Base-by-base conservation (phyloP, 768 basidiomycete species). In the Russula vinacea region DNA sequence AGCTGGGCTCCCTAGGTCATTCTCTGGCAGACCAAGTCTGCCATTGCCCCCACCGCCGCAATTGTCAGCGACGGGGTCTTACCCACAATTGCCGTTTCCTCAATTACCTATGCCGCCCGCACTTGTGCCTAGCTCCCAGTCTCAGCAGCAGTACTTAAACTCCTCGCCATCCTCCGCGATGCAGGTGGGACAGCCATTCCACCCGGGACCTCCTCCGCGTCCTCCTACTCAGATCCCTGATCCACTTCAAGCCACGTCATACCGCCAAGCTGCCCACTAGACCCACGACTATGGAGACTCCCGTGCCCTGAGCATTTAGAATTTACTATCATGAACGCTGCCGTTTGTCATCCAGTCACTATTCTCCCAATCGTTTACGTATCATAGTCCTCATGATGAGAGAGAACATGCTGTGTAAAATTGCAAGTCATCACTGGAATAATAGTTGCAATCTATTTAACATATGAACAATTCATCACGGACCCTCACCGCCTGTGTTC, bases 21-120 rank as follows among this genome's bases (percentile, higher is more conserved):
- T 75, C 13, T 73, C 78, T n/a, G 74, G 82, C 54, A 79, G 78
- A 42, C 76, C 81, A 9, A 79, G 80, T 68, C 75, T 87, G 24
- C 84, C 83, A 57, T 79, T 79, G 37, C 82, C 68, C 68, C 74
- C 33, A 2, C 63, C 66, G 2, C 77, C 77, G 17, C 29, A 35
- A 13, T 73, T 74, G 0, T 75, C 73, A 0, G 76, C 78, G 22
- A 68, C 74, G 40, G 69, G 73, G 22, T 73, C 73, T 35, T 70
- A 75, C 42, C 70, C 71, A 29, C 68, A 74, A 56, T 74, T 74
- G 17, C 72, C 73, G 45, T 69, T 74, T 33, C 64, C 67, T 56
- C 67, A 67, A 58, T 19, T 55, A 8, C 68, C 66, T 42, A 29
- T 51, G 2, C 68, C 62, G 10, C 68, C 66, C 3, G 2, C 40